A percentile compares a stretch with the other conserved stretches of the same genome.
phyloP scores from a whole-genome alignment of 768 basidiomycete genomes.

The Leccinum broughii region DNA sequence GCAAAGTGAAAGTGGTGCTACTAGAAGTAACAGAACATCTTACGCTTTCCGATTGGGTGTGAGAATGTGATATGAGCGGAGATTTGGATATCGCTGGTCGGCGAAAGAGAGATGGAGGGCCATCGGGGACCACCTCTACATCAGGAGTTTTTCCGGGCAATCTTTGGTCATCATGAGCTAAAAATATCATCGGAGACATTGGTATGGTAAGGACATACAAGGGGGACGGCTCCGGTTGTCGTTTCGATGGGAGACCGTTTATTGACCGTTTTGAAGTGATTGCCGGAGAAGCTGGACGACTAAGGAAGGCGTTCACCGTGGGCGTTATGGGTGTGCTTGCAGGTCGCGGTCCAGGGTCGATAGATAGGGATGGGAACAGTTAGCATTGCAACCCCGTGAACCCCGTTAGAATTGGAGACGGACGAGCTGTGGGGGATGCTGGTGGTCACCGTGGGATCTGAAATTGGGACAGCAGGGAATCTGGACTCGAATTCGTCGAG shows the following conservation, averaged over 20 bases:
- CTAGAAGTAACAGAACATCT: constrained; percentile 14
- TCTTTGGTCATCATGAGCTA: constrained; percentile 13
- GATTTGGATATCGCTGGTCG: constrained; percentile 45
- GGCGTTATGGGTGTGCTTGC: constrained; percentile 72
- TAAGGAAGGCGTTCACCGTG: constrained; percentile 53
- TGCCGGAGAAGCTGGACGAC: constrained; percentile 63
- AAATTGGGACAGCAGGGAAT: constrained; percentile 50
- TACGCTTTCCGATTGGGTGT: constrained; percentile 54
- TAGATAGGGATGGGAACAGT: constrained; percentile 43
- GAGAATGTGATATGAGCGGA: constrained; percentile 46
- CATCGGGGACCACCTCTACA: constrained; percentile 14
- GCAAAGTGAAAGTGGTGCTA: constrained; percentile 17
- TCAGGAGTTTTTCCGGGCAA: constrained; percentile 15
- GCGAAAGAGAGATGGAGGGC: constrained; percentile 27
- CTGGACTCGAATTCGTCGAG: constrained; percentile 56
- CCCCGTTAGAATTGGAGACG: constrained; percentile 33
- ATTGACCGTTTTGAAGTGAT: constrained; percentile 46
- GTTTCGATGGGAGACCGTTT: constrained; percentile 33
- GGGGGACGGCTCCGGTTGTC: constrained; percentile 19
- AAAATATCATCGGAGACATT: constrained; percentile 13
- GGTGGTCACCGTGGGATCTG: constrained; percentile 39
- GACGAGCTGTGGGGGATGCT: constrained; percentile 11
- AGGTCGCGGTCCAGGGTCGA: constrained; percentile 55
- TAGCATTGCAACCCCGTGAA: constrained; percentile 31
- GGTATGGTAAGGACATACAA: constrained; percentile 20